Base-by-base conservation (phyloP, 495 filamentous ascomycete genomes). In the Polyplosphaeria fusca region DNA sequence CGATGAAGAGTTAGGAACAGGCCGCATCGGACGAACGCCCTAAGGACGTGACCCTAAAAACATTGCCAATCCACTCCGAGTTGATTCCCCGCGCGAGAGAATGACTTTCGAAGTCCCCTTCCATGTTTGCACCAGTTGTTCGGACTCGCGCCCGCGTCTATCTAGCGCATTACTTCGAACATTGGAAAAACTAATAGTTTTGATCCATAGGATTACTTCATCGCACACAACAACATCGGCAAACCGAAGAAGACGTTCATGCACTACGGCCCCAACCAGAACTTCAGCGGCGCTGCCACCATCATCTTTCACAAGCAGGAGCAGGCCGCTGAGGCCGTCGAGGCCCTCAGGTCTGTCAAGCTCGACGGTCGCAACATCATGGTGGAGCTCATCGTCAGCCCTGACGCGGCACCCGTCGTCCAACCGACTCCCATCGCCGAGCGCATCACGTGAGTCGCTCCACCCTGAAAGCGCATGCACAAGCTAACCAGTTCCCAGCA, bases 351-450 rank as follows among this genome's bases (percentile, higher is more conserved):
- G 64, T 89, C 89, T 52, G 80, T 96, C 49, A 80, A 89, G 16
- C 88, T 98, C 48, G 93, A 98, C 71, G 83, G 84, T 56, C 82
- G 84, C 46, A 88, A 91, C 5, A 91, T 98, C 79, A 96, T 91
- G 84, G 88, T 98, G 57, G 93, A 98, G 69, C 83, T 97, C 45
- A 80, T 98, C 45, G 81, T 93, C 55, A 84, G 88, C 68, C 86
- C 86, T 14, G 82, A 82, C 5, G 82, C 84, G 50, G 86, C 82
- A 16, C 83, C 84, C 27, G 68, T 78, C 12, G 81, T 84, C 41
- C 77, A 82, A 12, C 75, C 85, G 1, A 69, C 83, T 12, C 74
- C 80, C 23, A 82, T 98, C n/a, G 83, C 83, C 27, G 91, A 96
- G 57, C 92, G 93, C 64, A 82, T 97, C 64, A 77, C 81, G 83